Conservation (phyloP, 179 eudicot species). For the Actinidia arguta region DNA sequence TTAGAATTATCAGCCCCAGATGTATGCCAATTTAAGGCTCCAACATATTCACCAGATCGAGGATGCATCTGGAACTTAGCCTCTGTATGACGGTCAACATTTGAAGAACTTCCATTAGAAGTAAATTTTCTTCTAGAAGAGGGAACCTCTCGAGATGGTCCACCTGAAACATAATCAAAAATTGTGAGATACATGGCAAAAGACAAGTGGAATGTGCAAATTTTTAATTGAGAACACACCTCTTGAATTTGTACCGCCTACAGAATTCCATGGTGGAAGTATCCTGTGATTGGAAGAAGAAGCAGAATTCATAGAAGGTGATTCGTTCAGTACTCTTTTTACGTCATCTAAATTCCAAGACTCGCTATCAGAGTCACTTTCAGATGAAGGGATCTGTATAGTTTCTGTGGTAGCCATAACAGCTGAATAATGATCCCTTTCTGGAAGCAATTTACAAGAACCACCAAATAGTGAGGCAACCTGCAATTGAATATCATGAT, state of each 20-base stretch:
- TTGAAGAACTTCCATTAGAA: conserved; percentile 44
- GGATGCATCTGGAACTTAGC: conserved; percentile 37
- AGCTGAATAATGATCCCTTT: conserved; percentile 27
- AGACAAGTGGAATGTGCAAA: background rate
- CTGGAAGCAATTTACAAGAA: conserved; percentile 18
- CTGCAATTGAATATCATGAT: conserved; percentile 30
- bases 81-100: conserved; percentile 27
- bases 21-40: conserved; percentile 28
- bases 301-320: conserved; percentile 42
- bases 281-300: conserved; percentile 33
- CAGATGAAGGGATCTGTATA: conserved; percentile 70
- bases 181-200: background rate
- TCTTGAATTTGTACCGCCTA: conserved; percentile 23
- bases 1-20: conserved; percentile 19
- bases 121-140: conserved; percentile 29
- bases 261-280: conserved; percentile 47
- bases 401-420: conserved; percentile 44
- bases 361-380: conserved; percentile 62
- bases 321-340: conserved; percentile 31
- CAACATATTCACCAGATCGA: conserved; percentile 34
- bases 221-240: conserved; percentile 24
- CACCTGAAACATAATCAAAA: conserved; percentile 41
- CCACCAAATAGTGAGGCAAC: conserved; percentile 19
- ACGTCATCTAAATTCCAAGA: conserved; percentile 56
- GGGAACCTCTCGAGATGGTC: conserved; percentile 30